Percentiles rank a stretch among this genome's conserved stretches.
Conservation (phyloP, 164 flowering plant species). For the Tetracentron sinense region DNA sequence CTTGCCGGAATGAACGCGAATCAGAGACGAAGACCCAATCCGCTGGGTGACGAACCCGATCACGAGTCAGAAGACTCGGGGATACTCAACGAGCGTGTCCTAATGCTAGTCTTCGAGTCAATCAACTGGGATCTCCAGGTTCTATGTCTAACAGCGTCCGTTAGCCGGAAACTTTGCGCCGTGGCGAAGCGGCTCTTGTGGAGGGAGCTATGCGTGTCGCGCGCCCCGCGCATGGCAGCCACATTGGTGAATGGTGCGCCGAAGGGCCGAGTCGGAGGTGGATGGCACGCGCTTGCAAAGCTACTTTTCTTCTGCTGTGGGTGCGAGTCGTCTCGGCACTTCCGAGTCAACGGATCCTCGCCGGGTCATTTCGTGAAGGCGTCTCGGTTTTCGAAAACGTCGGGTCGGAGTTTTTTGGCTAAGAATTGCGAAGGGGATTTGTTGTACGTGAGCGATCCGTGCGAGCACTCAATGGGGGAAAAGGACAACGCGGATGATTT, state of each 20-base stretch:
- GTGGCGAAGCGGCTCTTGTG: slow-evolving; percentile 68
- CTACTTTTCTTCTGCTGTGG: slow-evolving; percentile 81
- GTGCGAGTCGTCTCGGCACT: slow-evolving; percentile 42
- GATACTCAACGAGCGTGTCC: slow-evolving; percentile 55
- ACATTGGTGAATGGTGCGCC: slow-evolving; percentile 35
- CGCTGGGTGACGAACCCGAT: slow-evolving; percentile 23
- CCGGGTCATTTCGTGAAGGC: slow-evolving; percentile 56
- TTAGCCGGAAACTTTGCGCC: slow-evolving; percentile 61
- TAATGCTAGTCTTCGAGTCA: slow-evolving; percentile 50
- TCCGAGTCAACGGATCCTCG: slow-evolving; percentile 26
- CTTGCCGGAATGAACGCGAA: slow-evolving; percentile 20
- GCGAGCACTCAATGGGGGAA: slow-evolving; percentile 72
- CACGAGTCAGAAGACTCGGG: slow-evolving; percentile 45
- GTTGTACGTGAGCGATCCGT: slow-evolving; percentile 80
- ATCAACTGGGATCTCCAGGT: slow-evolving; percentile 64
- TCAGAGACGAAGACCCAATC: slow-evolving; percentile 19
- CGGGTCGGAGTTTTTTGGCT: slow-evolving; percentile 73
- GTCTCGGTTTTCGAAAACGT: slow-evolving; percentile 83
- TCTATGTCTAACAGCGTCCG: slow-evolving; percentile 54
- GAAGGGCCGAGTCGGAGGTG: slow-evolving; percentile 43
- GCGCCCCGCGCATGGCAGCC: slow-evolving; percentile 61
- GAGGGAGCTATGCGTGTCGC: slow-evolving; percentile 56
- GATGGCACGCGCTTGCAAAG: slow-evolving; percentile 81
- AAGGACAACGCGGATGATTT: slow-evolving; percentile 47
- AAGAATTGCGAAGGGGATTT: slow-evolving; percentile 54